phyloP scores from a whole-genome alignment of 176 grass and related monocot genomes.

The Miscanthus lutarioriparius region DNA sequence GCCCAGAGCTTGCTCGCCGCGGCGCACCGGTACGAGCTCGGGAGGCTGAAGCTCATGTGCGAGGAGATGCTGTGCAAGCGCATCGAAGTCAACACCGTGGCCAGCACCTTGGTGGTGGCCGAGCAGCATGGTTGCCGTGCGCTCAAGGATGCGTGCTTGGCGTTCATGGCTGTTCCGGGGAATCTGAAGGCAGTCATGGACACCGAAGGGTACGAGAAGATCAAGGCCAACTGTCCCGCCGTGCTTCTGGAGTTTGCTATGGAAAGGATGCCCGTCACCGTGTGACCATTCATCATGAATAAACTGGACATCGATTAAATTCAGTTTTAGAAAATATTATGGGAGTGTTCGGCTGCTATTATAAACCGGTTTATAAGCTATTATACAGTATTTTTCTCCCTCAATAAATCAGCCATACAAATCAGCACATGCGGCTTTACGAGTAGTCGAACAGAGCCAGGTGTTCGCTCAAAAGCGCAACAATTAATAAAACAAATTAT shows the following conservation, averaged over 20 bases:
- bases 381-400: too few species aligned
- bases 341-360: too few species aligned
- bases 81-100: neutral
- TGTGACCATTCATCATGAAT: neutral
- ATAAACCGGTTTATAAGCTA: too few species aligned
- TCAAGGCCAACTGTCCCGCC: neutral
- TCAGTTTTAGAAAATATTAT: neutral
- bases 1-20: neutral
- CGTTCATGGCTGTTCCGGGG: neutral
- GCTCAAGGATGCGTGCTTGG: conserved; percentile 5
- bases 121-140: neutral
- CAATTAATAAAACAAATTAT: neutral
- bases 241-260: neutral
- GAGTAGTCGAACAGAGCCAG: too few species aligned
- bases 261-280: neutral
- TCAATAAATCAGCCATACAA: too few species aligned
- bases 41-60: neutral
- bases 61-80: neutral
- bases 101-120: too few species aligned
- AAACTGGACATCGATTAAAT: neutral
- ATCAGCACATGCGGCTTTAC: too few species aligned
- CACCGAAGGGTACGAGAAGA: neutral
- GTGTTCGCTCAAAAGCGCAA: neutral
- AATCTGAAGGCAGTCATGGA: conserved; percentile 2
- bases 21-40: neutral